These are phyloP conservation scores for Trichoderma citrinoviride DNA, from an alignment of 2,329 filamentous ascomycete genomes.

Conservation along the genomic window DNA sequence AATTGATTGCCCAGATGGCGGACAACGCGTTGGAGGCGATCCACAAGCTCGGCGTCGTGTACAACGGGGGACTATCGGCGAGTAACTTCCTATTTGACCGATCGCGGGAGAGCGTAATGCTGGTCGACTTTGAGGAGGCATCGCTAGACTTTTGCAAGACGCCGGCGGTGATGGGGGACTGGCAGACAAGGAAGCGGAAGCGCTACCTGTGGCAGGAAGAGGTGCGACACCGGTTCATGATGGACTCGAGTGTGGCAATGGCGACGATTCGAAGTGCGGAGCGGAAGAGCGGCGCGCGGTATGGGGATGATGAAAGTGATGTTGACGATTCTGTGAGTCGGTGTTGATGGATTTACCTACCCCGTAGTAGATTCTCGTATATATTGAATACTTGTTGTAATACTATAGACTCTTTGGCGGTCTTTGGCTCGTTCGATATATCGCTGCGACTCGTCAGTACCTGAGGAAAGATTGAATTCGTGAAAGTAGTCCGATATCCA, in stretches of 20 bases:
- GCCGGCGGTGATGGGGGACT: neutral
- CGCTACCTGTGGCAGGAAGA: neutral
- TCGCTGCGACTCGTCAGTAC: no score
- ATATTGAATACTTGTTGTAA: no score
- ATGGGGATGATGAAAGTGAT: neutral
- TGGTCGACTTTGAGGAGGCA: conserved; percentile 1
- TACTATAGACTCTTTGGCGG: no score
- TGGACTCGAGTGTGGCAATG: neutral
- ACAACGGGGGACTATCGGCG: neutral
- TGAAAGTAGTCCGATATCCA: no score
- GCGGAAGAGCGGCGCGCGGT: neutral
- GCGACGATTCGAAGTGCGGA: neutral
- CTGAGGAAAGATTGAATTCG: no score
- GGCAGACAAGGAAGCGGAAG: neutral
- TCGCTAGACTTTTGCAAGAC: neutral
- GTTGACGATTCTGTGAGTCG: conserved; percentile 2
- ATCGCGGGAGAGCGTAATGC: neutral
- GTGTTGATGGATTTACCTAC: neutral
- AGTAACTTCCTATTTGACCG: neutral
- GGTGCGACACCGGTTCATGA: neutral
- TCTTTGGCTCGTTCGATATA: no score
- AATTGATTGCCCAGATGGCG: neutral
- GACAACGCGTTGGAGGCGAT: neutral
- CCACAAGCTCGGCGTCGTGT: neutral
- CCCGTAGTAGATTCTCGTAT: no score